Base-by-base conservation (phyloP, 106 monocot species). In the Dioscorea zingiberensis region DNA sequence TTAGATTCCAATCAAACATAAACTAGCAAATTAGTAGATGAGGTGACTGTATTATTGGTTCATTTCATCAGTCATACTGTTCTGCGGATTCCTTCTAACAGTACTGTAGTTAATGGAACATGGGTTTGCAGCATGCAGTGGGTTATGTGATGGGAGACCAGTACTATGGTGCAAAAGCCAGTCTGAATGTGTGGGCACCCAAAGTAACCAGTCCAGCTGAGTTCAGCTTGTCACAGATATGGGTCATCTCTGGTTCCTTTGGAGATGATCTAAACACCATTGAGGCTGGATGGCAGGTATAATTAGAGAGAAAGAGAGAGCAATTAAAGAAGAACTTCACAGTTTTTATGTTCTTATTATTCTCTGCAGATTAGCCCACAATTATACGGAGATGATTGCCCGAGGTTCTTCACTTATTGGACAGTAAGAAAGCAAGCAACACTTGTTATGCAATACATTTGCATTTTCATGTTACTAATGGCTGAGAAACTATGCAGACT, bases 331-430 rank as follows among this genome's bases (percentile, higher is more conserved):
- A n/a, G n/a, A n/a, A n/a, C n/a, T n/a, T n/a, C n/a, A n/a, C n/a
- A n/a, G n/a, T n/a, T n/a, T n/a, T n/a, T n/a, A n/a, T n/a, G n/a
- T n/a, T n/a, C 44, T 38, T 38, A 6, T 38, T 38, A 24, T 14
- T 28, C 66, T 47, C 53, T 19, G 58, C 94, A 93, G 93, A 80
- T 93, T 18, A 97, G 95, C 30, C 95, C 95, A 29, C 80, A 86
- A 48, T 55, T 97, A 21, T 97, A 88, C 27, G 95, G 95, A 26
- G 95, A 97, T 65, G 75, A 68, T 27, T 48, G 69, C 46, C 95
- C 95, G 2, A 83, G 95, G 76, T 97, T 97, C 75, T 97, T 97
- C 81, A 97, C 91, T 15, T 97, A 97, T 26, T 97, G 95, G 95
- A 97, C 95, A 2, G 94, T 94, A 72, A 82, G 82, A 59, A 45